phyloP scores from a whole-genome alignment of 192 early-diverging fungal genomes.

The Chytriomyces hyalinus region DNA sequence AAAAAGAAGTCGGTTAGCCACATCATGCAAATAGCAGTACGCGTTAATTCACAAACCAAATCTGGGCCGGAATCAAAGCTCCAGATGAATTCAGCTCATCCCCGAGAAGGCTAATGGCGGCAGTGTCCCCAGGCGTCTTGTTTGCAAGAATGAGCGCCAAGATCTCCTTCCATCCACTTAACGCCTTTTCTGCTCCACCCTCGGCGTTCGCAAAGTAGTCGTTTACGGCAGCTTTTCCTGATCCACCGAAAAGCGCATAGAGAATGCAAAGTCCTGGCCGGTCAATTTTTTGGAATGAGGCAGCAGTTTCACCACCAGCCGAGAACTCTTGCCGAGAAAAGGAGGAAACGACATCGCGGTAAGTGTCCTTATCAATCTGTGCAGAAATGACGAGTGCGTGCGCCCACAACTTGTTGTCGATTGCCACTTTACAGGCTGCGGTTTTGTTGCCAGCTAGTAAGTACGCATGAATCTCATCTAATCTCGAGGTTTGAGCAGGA shows the following conservation, averaged over 20 bases:
- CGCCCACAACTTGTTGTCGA: constrained; percentile 71
- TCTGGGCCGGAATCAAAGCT: constrained; percentile 69
- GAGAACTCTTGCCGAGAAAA: constrained; percentile 67
- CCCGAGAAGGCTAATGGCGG: constrained; percentile 75
- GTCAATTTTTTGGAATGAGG: constrained; percentile 8
- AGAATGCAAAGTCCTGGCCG: constrained; percentile 47
- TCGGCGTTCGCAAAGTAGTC: constrained; percentile 11
- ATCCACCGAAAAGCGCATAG: constrained; percentile 43
- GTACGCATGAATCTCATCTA: constrained; percentile 58
- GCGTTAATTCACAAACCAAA: constrained; percentile 66
- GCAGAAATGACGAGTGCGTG: constrained; percentile 91
- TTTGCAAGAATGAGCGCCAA: constrained; percentile 84
- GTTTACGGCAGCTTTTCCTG: constrained; percentile 18
- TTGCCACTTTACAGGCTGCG: constrained; percentile 58
- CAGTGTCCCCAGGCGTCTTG: constrained; percentile 73
- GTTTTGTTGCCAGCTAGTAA: constrained; percentile 68
- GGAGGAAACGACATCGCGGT: constrained; percentile 76
- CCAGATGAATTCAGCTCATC: constrained; percentile 69
- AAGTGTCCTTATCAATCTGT: constrained; percentile 81
- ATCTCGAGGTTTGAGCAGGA: constrained; percentile 9
- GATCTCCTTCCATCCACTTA: constrained; percentile 72
- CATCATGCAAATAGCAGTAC: constrained; percentile 13
- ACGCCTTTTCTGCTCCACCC: neutral
- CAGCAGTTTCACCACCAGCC: constrained; percentile 13
- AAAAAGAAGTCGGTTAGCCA: constrained; percentile 16